These are phyloP conservation scores for Clavispora vitiphila DNA, from an alignment of 805 yeast genomes.

Conservation along the genomic window DNA sequence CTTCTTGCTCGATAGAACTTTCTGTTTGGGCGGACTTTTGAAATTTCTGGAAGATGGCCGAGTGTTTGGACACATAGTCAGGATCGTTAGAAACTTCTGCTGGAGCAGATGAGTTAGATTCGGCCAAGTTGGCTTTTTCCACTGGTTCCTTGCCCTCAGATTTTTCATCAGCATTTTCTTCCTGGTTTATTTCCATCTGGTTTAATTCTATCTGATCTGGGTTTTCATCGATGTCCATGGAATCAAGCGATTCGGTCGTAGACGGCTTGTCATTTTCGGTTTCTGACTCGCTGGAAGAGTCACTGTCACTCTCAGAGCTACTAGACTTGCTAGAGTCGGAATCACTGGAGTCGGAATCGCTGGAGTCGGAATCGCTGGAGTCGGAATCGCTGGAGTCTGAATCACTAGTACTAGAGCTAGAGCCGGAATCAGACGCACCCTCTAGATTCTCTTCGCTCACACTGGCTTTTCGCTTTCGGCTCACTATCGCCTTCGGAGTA, in stretches of 20 bases:
- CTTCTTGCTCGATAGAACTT: slow-evolving; percentile 12
- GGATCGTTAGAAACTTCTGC: slow-evolving; percentile 9
- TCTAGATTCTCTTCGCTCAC: slow-evolving; percentile 7
- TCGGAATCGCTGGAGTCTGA: slow-evolving; percentile 2
- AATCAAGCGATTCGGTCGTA: slow-evolving; percentile 5
- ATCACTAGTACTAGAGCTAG: slow-evolving; percentile 4
- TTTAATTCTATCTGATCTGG: background rate
- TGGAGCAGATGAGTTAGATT: too few relatives aligned
- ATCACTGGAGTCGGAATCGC: background rate
- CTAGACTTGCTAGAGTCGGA: slow-evolving; percentile 2
- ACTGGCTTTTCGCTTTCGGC: slow-evolving; percentile 15
- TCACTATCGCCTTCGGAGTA: slow-evolving; percentile 6
- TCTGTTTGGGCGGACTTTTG: slow-evolving; percentile 17
- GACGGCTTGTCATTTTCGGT: background rate
- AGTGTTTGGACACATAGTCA: slow-evolving; percentile 36
- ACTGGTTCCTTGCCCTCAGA: too few relatives aligned
- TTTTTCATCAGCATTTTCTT: slow-evolving; percentile 15
- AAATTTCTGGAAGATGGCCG: slow-evolving; percentile 50
- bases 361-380: slow-evolving; percentile 1
- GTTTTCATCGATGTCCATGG: slow-evolving; percentile 11
- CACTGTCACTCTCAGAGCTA: slow-evolving; percentile 13
- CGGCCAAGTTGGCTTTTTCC: too few relatives aligned
- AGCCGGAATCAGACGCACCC: slow-evolving; percentile 12
- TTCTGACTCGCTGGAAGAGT: background rate
- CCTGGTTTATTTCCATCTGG: slow-evolving; percentile 1